These are phyloP conservation scores for Phragmites australis DNA, from an alignment of 176 grass and related monocot genomes.

Conservation along the genomic window DNA sequence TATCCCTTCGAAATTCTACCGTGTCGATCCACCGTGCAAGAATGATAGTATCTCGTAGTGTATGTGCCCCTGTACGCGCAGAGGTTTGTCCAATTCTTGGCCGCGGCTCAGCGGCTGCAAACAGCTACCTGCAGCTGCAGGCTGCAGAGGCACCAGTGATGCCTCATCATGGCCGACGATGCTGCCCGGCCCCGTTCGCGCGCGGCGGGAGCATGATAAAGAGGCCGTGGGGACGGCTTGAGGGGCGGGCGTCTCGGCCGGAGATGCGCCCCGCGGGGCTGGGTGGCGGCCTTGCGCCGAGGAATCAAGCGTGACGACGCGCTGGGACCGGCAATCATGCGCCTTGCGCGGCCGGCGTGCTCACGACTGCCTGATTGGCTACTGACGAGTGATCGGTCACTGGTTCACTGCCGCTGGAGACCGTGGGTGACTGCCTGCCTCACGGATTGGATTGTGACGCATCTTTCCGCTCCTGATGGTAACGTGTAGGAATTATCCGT, in stretches of 20 bases:
- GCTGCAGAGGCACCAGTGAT: not conserved
- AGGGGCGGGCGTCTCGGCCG: not conserved
- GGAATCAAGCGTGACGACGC: not conserved
- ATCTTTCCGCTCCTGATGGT: no score
- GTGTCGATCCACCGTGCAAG: not conserved
- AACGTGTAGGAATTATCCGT: no score
- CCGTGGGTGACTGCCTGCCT: not conserved
- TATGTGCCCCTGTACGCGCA: no score
- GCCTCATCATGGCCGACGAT: not conserved
- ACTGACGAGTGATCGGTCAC: not conserved
- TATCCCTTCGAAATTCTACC: not conserved
- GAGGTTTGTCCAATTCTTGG: no score
- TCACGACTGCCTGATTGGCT: not conserved
- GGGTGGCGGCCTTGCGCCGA: not conserved
- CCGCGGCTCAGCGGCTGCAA: no score
- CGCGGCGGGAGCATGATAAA: not conserved
- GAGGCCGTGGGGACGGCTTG: not conserved
- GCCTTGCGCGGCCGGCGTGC: not conserved
- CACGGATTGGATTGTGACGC: no score
- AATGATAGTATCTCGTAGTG: no score
- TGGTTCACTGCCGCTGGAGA: not conserved
- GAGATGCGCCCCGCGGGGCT: not conserved
- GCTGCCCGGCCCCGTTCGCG: conserved; percentile 4
- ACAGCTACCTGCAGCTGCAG: no score
- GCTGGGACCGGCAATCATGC: conserved; percentile 6